Evolutionary conservation across 2,329 filamentous ascomycete genomes (phyloP), one percentile per base, ranked within the genome.

Genomic region (Sphaerulina vaccinii): DNA sequence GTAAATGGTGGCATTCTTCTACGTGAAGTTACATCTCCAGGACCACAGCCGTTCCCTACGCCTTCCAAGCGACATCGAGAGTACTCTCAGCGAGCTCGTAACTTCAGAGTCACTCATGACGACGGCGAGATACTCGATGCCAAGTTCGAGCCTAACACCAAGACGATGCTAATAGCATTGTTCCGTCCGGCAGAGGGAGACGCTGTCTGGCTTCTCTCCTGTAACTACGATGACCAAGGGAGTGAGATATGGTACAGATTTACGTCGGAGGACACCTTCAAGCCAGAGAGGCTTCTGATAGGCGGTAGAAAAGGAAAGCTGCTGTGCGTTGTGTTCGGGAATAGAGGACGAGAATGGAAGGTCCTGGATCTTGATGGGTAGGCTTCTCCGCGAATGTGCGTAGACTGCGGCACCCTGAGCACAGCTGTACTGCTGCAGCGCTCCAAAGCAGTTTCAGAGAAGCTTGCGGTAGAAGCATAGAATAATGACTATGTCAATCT

Each of bases 301-400:
- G 83, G 83, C 60, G 81, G 80, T 16, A 69, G 79, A 9, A 75
- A 75, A 50, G 77, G 75, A 1, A 70, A 80, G 56, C 67, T 78
- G 52, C 75, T 78, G 2, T 70, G 80, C 16, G 75, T 80, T 46
- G 76, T 84, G 22, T 62, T 84, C 54, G 81, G 79, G 38, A 72
- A 76, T 22, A 76, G 80, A 62, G 67, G 71, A 29, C 71, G 77
- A 62, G 74, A 78, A 53, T 83, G 81, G 65, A 72, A 76, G 41
- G 75, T 83, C 11, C 67, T 83, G 52, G 80, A 84, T 65, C 61
- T 84, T 57, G 80, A 51, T 49, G 47, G 27, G n/a, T n/a, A n/a
- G n/a, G n/a, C n/a, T n/a, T n/a, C n/a, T n/a, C n/a, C n/a, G n/a
- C n/a, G n/a, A n/a, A n/a, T n/a, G n/a, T n/a, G n/a, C n/a, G n/a